Conservation (phyloP, 2,329 filamentous ascomycete genomes). For the Curvularia lunata region DNA sequence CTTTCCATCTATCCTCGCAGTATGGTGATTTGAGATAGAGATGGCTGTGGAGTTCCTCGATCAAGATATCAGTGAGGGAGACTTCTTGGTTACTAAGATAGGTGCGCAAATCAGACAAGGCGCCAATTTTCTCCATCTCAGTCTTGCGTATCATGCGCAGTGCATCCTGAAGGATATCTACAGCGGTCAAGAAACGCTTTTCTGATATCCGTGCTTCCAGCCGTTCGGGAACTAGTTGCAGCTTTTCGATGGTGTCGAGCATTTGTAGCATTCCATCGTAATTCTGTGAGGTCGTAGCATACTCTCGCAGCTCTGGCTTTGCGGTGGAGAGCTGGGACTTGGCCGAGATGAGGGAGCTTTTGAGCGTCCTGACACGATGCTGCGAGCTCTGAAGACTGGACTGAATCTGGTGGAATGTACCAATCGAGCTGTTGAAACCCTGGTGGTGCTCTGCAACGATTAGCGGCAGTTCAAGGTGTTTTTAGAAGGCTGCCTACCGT, state of each 20-base stretch:
- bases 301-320: constrained; percentile 87
- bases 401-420: constrained; percentile 98
- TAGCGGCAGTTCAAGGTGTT: neutral
- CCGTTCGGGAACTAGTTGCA: constrained; percentile 88
- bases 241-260: constrained; percentile 82
- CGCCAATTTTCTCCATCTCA: constrained; percentile 90
- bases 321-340: constrained; percentile 83
- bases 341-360: constrained; percentile 79
- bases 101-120: constrained; percentile 80
- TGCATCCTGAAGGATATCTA: constrained; percentile 88
- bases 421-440: constrained; percentile 98
- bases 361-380: constrained; percentile 79
- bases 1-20: constrained; percentile 94
- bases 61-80: constrained; percentile 87
- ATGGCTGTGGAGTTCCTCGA: constrained; percentile 98
- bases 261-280: constrained; percentile 90
- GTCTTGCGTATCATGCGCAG: constrained; percentile 82
- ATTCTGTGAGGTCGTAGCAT: constrained; percentile 84
- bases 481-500: constrained; percentile 54
- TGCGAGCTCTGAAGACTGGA: constrained; percentile 89
- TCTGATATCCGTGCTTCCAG: constrained; percentile 94
- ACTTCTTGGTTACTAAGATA: constrained; percentile 95
- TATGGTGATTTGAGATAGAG: constrained; percentile 97
- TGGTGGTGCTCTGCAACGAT: constrained; percentile 80
- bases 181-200: constrained; percentile 90